Base-by-base conservation (phyloP, 148 eudicot species). In the Rhododendron kiyosumense region DNA sequence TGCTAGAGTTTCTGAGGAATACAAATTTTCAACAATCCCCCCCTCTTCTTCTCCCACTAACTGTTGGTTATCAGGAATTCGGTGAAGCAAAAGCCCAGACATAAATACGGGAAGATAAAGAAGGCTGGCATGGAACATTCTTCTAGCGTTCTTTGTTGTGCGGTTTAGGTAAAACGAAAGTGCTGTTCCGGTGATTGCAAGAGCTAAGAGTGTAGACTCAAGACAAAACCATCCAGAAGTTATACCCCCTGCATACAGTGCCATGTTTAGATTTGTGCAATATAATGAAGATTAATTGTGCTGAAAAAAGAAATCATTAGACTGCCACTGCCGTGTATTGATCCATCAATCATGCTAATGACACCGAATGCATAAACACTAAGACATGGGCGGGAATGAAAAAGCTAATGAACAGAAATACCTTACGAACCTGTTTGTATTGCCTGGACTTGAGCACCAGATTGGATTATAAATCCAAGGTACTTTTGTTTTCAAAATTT, bases 91-190 rank as follows among this genome's bases (percentile, higher is more conserved):
- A 57, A 97, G 92, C 18, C 99, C 99, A 3, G 96, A 92, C 99
- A 97, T 97, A 85, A 97, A 97, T 59, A 97, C 94, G 0, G 99
- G 99, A 83, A 97, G 98, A 90, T 97, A 95, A 12, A 97, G 92
- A 69, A 97, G 99, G 92, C 99, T 97, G 49, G 98, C 98, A 54
- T 92, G 94, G 88, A 97, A 97, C 98, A 97, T 97, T 89, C 93
- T 95, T 87, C 92, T 89, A 2, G 99, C 99, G 30, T 85, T 95
- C 85, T 94, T 89, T 71, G 93, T 94, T 13, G 94, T 91, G 49
- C 98, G 96, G 87, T 94, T 86, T 4, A 79, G 54, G 89, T 92
- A 94, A 88, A 97, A 97, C 22, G 94, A 92, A 49, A 89, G 43
- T 26, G 98, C 95, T 6, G 98, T 94, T 59, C 91, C 92, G 52